Conservation (phyloP, 1,139 yeast genomes). For the Candida sojae region DNA sequence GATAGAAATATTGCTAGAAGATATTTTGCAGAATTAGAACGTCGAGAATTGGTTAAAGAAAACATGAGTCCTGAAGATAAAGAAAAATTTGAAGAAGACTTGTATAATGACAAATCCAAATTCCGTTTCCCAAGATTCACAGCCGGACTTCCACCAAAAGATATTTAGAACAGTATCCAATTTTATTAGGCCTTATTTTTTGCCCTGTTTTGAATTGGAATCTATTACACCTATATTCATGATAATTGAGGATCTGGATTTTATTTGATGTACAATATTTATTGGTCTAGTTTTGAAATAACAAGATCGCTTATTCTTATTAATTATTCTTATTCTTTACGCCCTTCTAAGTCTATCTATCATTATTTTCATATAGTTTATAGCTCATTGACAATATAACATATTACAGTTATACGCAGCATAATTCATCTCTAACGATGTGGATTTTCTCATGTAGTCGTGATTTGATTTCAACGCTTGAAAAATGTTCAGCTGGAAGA, state of each 20-base stretch:
- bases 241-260: too few species aligned
- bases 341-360: background rate
- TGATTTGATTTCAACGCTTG: too few species aligned
- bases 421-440: too few species aligned
- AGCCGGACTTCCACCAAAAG: slow-evolving; percentile 39
- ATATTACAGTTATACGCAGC: too few species aligned
- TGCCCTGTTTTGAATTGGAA: background rate
- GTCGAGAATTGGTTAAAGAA: slow-evolving; percentile 59
- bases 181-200: background rate
- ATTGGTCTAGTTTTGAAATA: too few species aligned
- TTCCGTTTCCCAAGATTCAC: slow-evolving; percentile 46
- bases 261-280: too few species aligned
- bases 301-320: too few species aligned
- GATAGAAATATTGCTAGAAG: slow-evolving; percentile 82
- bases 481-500: too few species aligned
- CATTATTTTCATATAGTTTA: background rate
- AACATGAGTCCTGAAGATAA: slow-evolving; percentile 41
- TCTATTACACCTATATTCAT: background rate
- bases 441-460: too few species aligned
- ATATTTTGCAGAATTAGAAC: slow-evolving; percentile 61
- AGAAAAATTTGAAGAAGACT: slow-evolving; percentile 45
- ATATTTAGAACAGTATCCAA: background rate
- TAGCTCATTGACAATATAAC: background rate
- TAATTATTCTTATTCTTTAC: too few species aligned
- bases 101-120: slow-evolving; percentile 49